A percentile compares a stretch with the other conserved stretches of the same genome.
Conservation (phyloP, 208 protist species). For the Leishmania tarentolae region DNA sequence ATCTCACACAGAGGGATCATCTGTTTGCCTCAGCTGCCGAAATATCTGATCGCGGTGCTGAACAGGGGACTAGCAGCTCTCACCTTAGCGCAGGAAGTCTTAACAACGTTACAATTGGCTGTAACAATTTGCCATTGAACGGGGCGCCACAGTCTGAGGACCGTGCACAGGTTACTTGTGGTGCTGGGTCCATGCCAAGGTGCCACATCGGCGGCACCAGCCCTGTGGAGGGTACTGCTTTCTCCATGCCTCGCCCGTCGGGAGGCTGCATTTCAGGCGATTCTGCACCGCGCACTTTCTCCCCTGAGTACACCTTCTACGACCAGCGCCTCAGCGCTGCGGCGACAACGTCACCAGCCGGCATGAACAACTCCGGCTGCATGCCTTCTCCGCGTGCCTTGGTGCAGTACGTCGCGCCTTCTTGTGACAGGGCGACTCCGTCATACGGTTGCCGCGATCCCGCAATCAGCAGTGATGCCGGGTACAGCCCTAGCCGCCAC, state of each 20-base stretch:
- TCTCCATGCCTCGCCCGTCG: background rate
- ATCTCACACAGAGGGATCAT: background rate
- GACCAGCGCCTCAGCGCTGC: conserved; percentile 10
- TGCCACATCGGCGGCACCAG: conserved; percentile 8
- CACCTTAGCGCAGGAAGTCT: background rate
- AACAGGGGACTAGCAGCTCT: background rate
- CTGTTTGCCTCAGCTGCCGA: background rate
- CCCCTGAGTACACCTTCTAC: conserved; percentile 5
- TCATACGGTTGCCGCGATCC: conserved; percentile 19
- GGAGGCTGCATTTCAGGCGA: background rate
- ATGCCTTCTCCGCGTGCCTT: conserved; percentile 36
- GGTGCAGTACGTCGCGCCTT: conserved; percentile 25
- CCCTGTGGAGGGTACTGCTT: conserved; percentile 5
- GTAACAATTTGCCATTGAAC: conserved; percentile 7
- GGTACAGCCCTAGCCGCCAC: conserved; percentile 38
- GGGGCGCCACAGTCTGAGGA: background rate
- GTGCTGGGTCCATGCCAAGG: conserved; percentile 5
- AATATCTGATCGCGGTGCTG: background rate
- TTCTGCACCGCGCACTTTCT: conserved; percentile 6
- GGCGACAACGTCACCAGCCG: conserved; percentile 10
- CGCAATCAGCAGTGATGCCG: conserved; percentile 13
- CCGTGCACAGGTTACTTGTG: background rate
- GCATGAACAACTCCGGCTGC: conserved; percentile 34
- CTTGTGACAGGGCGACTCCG: conserved; percentile 8
- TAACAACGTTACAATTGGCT: background rate